Percentiles rank a stretch among this genome's conserved stretches.
Conservation (phyloP, 2,329 filamentous ascomycete genomes). For the Sporothrix mexicana region DNA sequence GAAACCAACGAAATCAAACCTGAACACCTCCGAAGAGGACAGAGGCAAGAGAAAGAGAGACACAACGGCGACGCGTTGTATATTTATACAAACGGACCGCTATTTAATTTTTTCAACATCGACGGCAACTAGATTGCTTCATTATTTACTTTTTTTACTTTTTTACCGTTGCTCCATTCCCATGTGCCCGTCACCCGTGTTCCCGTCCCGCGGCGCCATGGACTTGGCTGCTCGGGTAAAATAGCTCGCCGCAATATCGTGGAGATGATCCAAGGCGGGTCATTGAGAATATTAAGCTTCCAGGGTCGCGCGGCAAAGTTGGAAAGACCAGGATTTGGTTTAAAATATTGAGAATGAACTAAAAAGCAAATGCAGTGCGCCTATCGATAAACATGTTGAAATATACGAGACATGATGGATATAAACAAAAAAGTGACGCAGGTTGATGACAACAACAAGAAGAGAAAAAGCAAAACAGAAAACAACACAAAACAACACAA, state of each 20-base stretch:
- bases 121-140: background rate
- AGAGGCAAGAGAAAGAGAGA: background rate
- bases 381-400: conserved; percentile 13
- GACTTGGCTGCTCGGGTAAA: conserved; percentile 4
- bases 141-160: background rate
- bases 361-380: background rate
- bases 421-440: background rate
- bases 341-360: background rate
- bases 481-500: conserved; percentile 20
- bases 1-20: background rate
- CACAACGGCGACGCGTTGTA: background rate
- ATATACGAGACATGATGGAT: conserved; percentile 20
- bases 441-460: too few relatives aligned
- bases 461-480: background rate
- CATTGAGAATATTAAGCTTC: background rate
- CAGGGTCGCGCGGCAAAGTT: conserved; percentile 5
- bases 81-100: background rate
- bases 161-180: background rate
- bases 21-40: background rate
- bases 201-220: background rate
- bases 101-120: background rate
- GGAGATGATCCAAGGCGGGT: too few relatives aligned
- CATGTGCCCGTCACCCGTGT: conserved; percentile 4
- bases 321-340: too few relatives aligned
- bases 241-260: background rate